Base-by-base conservation (phyloP, 1,284 basidiomycete genomes). In the Trametes polyzona region DNA sequence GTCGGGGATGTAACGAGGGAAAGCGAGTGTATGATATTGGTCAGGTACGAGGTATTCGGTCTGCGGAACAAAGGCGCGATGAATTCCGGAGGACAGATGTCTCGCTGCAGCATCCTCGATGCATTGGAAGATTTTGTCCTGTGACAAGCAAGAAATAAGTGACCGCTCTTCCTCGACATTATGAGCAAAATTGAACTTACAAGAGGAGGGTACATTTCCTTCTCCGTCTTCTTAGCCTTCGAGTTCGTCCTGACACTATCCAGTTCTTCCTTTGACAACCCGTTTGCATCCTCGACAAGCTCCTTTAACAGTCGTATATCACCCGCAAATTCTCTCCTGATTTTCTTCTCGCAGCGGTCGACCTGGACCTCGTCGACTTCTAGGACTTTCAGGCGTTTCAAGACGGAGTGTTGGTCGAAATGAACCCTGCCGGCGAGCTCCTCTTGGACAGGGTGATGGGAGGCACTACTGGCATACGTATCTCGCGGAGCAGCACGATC, bases 1-100 rank as follows among this genome's bases (percentile, higher is more conserved):
- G 41, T 43, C 50, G 17, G 50, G 50, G 10, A 29, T 44, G 23
- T 44, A 43, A 16, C 41, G 32, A n/a, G 50, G 50, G 41, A 43
- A 52, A 12, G 41, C 50, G 17, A 42, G 41, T 1, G 50, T 52
- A 27, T 52, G 50, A 14, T 44, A 12, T 24, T 52, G 41, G 26
- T 52, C 33, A 3, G 41, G 41, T 19, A 29, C 27, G 17, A 29
- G 32, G 23, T 21, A 32, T 6, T 9, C 19, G 16, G 32, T 36
- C 23, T 52, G 50, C 12, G 11, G n/a, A 19, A 32, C 10, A 26
- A 52, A 52, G 23, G 23, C 11, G 8, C 40, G 41, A 17, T 52
- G 14, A 17, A 50, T 30, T n/a, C n/a, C n/a, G n/a, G n/a, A n/a
- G n/a, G n/a, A n/a, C n/a, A n/a, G n/a, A n/a, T n/a, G n/a, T 10